Evolutionary conservation across 805 yeast species (phyloP), one percentile per base, ranked within the genome.

Genomic region (Yarrowia porcina): DNA sequence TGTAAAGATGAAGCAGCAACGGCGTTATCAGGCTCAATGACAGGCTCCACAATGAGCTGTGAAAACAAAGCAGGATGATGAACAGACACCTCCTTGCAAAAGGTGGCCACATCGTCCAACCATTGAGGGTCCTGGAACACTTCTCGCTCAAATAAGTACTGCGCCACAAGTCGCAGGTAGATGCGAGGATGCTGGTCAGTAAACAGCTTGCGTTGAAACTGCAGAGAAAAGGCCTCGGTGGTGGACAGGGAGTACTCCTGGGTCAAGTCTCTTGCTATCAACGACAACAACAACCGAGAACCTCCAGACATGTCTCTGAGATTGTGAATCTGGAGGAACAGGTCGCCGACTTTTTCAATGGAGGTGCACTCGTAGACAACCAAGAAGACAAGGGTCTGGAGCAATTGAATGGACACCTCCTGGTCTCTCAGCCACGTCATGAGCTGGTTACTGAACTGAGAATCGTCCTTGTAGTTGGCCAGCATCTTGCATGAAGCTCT

Each of bases 321-420:
- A 54, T 66, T 11, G 50, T 62, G 57, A 65, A 71, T 18, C 61
- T 63, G 59, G 66, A 71, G 47, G 44, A 74, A 70, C 5, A 78
- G 67, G 15, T 75, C 76, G 6, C 76, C 70, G 1, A 79, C 66
- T 1, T 73, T 66, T 15, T 74, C 69, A 4, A 81, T 50, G 2
- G 70, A 66, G 2, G 78, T 65, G 41, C 80, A 71, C 18, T 75
- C 78, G 60, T 77, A 74, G 12, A 75, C 63, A 0, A 80, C 67
- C 44, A 81, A 64, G 28, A 72, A 75, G n/a, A 74, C 63, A 7
- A 79, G 66, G 12, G 80, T 70, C 39, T 73, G 77, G 47, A 74
- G 66, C 61, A 77, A 66, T 7, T 65, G 57, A 54, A 64, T 65
- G 56, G 71, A 21, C 70, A 70, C 68, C 65, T 73, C 67, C 67